Evolutionary conservation across 2,329 filamentous ascomycete species (phyloP), one percentile per base, ranked within the genome.

Genomic region (Rachicladosporium sp.): DNA sequence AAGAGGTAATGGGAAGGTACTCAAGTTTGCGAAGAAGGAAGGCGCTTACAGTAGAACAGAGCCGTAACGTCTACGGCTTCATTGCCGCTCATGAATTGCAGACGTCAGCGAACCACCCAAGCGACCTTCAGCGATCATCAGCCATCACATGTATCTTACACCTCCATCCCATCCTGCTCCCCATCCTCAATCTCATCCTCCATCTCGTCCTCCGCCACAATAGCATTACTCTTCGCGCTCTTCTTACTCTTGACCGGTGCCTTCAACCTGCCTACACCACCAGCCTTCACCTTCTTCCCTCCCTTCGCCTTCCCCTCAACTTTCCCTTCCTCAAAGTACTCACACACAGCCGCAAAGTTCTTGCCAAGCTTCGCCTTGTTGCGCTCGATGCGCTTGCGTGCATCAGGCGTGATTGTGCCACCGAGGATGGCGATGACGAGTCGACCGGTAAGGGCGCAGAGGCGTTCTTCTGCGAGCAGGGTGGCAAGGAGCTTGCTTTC

Each of bases 391-490:
- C 87, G 73, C 51, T 76, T 74, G 46, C 75, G 74, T 29, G 93
- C 70, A 4, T 74, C 76, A 1, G 66, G 68, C 54, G 93, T 86
- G 37, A 95, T 68, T 31, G 87, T 76, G 38, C 77, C 78, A 12
- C 79, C 84, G 7, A 82, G 68, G 13, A 93, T 78, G 9, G 80
- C 82, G 32, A 93, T 73, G 30, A 95, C 82, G 33, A 93, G 75
- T 57, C 91, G 93, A 46, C 78, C 81, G 0, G 88, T 80, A 19
- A 95, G 69, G 51, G 89, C 82, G 60, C 89, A 96, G 1, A 96
- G 72, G 12, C 79, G 76, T 56, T 89, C 82, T 61, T 96, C 91
- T 0, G 86, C 78, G 43, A 88, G 71, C 29, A 95, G 71, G 41
- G 78, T 75, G 31, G 49, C 47, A 9, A 52, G 50, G 12, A 31